Percentiles rank a stretch among this genome's conserved stretches.
phyloP scores from a whole-genome alignment of 345 rosid species.

The Bretschneidera sinensis region DNA sequence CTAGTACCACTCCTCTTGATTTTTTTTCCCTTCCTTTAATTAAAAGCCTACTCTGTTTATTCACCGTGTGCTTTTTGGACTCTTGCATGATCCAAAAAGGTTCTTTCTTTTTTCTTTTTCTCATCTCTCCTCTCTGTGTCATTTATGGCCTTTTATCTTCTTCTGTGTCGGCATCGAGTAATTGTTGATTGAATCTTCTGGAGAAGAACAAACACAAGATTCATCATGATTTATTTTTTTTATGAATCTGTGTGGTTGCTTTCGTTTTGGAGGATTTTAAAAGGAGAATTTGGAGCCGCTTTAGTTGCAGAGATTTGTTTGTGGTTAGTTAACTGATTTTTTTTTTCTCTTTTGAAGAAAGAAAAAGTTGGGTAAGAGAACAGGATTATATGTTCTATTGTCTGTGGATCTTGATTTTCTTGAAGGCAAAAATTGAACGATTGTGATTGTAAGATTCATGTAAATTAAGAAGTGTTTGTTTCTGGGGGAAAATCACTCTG shows the following conservation, averaged over 20 bases:
- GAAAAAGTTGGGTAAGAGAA: conserved; percentile 6
- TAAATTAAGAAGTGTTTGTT: conserved; percentile 8
- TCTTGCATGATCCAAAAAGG: conserved; percentile 43
- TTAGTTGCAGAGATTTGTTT: conserved; percentile 14
- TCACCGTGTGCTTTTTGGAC: conserved; percentile 36
- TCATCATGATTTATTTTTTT: conserved; percentile 10
- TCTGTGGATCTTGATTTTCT: conserved; percentile 11
- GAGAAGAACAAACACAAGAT: conserved; percentile 20
- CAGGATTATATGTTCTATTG: not conserved
- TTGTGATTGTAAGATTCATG: conserved; percentile 2
- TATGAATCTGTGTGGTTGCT: conserved; percentile 3
- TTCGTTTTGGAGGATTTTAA: not conserved
- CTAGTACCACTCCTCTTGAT: not conserved
- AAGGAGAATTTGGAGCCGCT: conserved; percentile 11
- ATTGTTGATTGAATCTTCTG: conserved; percentile 41
- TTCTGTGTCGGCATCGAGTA: conserved; percentile 41
- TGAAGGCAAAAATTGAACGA: not conserved
- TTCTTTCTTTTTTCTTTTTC: conserved; percentile 15
- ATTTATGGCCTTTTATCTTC: conserved; percentile 30
- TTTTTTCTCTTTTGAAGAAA: conserved; percentile 1
- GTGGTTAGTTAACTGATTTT: conserved; percentile 8
- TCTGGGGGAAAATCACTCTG: not conserved
- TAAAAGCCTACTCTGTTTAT: conserved; percentile 21
- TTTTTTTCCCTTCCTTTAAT: conserved; percentile 1
- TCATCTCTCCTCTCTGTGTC: conserved; percentile 12